Conservation (phyloP, 2,329 filamentous ascomycete genomes). For the Xylariaceae sp. region DNA sequence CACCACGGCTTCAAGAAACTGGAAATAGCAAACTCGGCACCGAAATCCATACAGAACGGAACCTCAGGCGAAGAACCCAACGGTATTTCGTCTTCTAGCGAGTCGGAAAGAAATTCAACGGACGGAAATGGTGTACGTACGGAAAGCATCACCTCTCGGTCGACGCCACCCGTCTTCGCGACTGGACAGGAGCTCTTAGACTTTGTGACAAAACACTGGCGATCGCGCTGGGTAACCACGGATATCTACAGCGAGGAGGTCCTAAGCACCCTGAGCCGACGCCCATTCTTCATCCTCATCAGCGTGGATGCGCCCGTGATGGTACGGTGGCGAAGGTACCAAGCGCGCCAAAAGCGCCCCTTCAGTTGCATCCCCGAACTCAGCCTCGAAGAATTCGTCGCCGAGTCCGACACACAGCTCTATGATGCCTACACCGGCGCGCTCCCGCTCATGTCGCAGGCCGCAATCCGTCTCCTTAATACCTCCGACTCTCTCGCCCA, state of each 20-base stretch:
- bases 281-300: constrained; percentile 90
- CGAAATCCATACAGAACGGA: not conserved
- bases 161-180: constrained; percentile 44
- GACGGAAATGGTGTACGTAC: not conserved
- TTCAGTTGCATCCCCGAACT: constrained; percentile 6
- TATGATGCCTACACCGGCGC: constrained; percentile 63
- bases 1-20: constrained; percentile 77
- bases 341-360: constrained; percentile 29
- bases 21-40: constrained; percentile 42
- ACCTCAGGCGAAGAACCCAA: not conserved
- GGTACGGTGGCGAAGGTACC: constrained; percentile 76
- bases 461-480: constrained; percentile 82
- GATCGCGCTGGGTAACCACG: constrained; percentile 76
- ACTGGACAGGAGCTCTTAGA: constrained; percentile 67
- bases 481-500: constrained; percentile 65
- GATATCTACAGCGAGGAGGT: constrained; percentile 69
- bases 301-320: constrained; percentile 86
- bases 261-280: constrained; percentile 67
- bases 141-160: not conserved
- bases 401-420: constrained; percentile 64
- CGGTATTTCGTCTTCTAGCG: not conserved
- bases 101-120: not conserved
- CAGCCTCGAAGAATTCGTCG: constrained; percentile 52
- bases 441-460: constrained; percentile 71
- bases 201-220: constrained; percentile 82